Conservation (phyloP, 352 stramenopile species). For the Peronospora destructor region DNA sequence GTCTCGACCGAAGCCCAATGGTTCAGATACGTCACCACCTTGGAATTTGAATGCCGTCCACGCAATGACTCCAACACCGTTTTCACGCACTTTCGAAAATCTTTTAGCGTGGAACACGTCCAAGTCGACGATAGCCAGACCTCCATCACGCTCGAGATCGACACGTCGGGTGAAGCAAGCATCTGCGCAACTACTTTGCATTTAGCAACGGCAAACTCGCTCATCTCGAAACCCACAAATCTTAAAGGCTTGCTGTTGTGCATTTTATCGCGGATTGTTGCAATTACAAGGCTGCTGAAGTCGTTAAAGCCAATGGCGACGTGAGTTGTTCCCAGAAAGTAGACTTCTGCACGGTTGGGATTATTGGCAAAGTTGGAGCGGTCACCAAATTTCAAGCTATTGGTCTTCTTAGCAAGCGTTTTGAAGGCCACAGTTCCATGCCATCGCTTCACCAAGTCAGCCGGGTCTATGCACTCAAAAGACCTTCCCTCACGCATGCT, state of each 20-base stretch:
- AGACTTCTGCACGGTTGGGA: constrained; percentile 17
- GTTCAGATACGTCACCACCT: constrained; percentile 20
- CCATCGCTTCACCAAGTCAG: constrained; percentile 19
- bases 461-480: not conserved
- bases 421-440: constrained; percentile 10
- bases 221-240: constrained; percentile 28
- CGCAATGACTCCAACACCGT: constrained; percentile 3
- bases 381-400: constrained; percentile 7
- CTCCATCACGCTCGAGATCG: constrained; percentile 22
- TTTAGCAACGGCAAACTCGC: constrained; percentile 26
- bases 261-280: constrained; percentile 7
- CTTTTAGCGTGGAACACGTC: constrained; percentile 12
- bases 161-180: constrained; percentile 8
- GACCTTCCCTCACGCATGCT: constrained; percentile 11
- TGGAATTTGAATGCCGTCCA: constrained; percentile 10
- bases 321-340: constrained; percentile 26
- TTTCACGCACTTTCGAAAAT: constrained; percentile 14
- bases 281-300: constrained; percentile 17
- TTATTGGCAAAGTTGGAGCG: constrained; percentile 27
- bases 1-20: constrained; percentile 16
- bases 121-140: constrained; percentile 28
- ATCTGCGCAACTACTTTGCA: constrained; percentile 24
- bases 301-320: constrained; percentile 30
- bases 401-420: not conserved
- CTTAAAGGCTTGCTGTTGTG: constrained; percentile 1